A percentile compares a stretch with the other conserved stretches of the same genome.
These are phyloP conservation scores for Colletotrichum sp. DNA, from an alignment of 2,329 filamentous ascomycete genomes.

Conservation along the genomic window DNA sequence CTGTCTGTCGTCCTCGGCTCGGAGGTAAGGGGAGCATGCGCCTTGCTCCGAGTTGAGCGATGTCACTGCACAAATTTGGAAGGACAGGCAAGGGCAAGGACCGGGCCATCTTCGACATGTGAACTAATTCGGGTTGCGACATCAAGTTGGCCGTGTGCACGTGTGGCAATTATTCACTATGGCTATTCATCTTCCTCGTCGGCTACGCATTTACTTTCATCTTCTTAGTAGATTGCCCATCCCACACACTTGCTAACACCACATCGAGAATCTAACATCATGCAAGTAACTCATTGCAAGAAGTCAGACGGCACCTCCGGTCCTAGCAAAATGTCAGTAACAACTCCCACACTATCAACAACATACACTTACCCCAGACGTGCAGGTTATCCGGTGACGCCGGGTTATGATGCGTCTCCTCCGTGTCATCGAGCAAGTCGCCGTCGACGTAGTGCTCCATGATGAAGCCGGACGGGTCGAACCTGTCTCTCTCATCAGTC, in stretches of 20 bases:
- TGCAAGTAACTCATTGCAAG: background rate
- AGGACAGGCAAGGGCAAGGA: background rate
- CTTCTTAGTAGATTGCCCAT: background rate
- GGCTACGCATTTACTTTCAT: background rate
- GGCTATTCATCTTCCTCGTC: background rate
- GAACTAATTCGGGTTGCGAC: background rate
- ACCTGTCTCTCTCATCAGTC: slow-evolving; percentile 41
- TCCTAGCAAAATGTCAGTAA: slow-evolving; percentile 8
- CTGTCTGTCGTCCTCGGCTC: background rate
- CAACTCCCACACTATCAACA: background rate
- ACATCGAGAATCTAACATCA: background rate
- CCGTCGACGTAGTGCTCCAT: slow-evolving; percentile 76
- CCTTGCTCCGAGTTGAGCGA: background rate
- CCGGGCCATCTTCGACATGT: background rate
- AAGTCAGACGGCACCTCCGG: slow-evolving; percentile 22
- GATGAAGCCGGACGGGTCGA: slow-evolving; percentile 66
- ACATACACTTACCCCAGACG: slow-evolving; percentile 44
- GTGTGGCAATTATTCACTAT: background rate
- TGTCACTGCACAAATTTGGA: background rate
- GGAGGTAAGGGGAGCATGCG: background rate
- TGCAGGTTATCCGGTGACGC: slow-evolving; percentile 47
- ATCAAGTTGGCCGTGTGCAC: background rate
- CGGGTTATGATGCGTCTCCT: slow-evolving; percentile 47
- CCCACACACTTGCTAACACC: background rate
- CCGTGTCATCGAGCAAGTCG: slow-evolving; percentile 63